Evolutionary conservation across 2,329 filamentous ascomycete species (phyloP), one percentile per base, ranked within the genome.

Genomic region (Penicillium brasilianum): DNA sequence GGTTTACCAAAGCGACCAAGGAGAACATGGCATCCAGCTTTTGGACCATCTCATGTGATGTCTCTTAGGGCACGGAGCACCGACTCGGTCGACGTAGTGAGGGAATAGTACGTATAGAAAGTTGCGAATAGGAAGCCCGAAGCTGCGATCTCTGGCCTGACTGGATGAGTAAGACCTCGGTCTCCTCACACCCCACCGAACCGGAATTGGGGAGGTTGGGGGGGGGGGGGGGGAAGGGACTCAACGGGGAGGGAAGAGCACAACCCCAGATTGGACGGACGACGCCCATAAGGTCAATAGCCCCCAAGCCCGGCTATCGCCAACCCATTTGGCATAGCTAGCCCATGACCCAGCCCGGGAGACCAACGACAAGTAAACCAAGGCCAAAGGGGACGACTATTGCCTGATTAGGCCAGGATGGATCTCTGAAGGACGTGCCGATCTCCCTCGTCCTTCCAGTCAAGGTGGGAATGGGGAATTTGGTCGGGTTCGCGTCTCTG

Each of bases 381-480:
- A 22, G 8, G 25, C 37, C 39, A 14, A 28, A 60, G 57, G 51
- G 48, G n/a, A n/a, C n/a, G n/a, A 60, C 36, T 52, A 55, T 58
- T 66, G 32, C 63, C 61, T 56, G 50, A 67, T 62, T 60, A 22
- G 62, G 59, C 25, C 44, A 56, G n/a, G 28, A 57, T 57, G 61
- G 59, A 66, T 62, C 60, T 59, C 50, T 56, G 61, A 62, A 62
- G 60, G 61, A 63, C 50, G 55, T 62, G 64, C 64, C 61, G 67
- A 68, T 69, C 66, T 61, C 55, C 49, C 52, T 62, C 54, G n/a
- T 25, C 48, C 36, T 13, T 34, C 39, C 37, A 55, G 53, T 46
- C 37, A 18, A 34, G 36, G 36, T 34, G 18, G 14, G 25, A 30
- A 30, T 28, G 34, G 36, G 25, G 41, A 36, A 55, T 14, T 55